A percentile compares a stretch with the other conserved stretches of the same genome.
Evolutionary conservation across 306 rosid genomes (phyloP).

Genomic region (Oxytropis ochrocephala): DNA sequence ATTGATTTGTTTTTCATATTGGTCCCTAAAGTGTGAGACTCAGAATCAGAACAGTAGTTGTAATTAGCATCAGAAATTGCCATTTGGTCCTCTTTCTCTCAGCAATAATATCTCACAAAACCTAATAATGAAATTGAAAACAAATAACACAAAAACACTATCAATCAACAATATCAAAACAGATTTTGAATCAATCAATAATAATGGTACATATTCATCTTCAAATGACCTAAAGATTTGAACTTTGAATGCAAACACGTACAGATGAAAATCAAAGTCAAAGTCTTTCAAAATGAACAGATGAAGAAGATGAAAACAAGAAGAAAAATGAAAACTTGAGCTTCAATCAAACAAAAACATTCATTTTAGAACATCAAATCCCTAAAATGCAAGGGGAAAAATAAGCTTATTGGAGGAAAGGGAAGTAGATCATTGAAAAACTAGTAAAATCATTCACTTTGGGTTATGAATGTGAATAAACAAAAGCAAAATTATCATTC

Average conservation of each 20-base stretch:
- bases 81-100: conserved; percentile 53
- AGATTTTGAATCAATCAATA: background rate
- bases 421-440: no score
- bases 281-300: background rate
- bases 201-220: background rate
- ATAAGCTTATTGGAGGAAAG: background rate
- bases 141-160: background rate
- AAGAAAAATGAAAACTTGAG: background rate
- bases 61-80: conserved; percentile 36
- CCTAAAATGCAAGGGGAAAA: conserved; percentile 1
- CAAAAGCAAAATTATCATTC: background rate
- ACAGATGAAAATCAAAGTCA: background rate
- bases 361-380: background rate
- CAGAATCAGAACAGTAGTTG: conserved; percentile 16
- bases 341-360: background rate
- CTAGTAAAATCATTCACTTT: no score
- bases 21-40: conserved; percentile 30
- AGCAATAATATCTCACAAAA: conserved; percentile 42
- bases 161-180: background rate
- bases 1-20: conserved; percentile 46
- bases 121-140: conserved; percentile 15
- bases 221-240: background rate
- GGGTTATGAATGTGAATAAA: no score
- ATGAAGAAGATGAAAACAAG: conserved; percentile 10
- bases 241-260: background rate